Base-by-base conservation (phyloP, 371 early-diverging fungal genomes). In the Mortierella sp. region DNA sequence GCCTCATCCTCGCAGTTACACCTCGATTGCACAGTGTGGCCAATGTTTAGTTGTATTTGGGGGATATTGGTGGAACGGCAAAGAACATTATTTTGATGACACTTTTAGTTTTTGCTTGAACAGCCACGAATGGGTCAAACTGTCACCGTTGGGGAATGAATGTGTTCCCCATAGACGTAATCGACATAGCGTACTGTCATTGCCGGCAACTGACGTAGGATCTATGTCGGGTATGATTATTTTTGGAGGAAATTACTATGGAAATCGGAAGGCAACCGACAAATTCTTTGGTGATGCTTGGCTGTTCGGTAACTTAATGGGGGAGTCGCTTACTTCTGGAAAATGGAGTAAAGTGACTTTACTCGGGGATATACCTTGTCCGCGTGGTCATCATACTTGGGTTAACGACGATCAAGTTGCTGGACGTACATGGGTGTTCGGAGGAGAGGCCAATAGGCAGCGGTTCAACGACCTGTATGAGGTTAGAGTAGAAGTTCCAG, bases 401-500 rank as follows among this genome's bases (percentile, higher is more conserved):
- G 72, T 66, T 33, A 47, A 36, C 45, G 72, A 72, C 19, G 72
- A 72, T 62, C 72, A 72, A 67, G 67, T 62, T 33, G 61, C 62
- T 61, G 72, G 72, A 53, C 72, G 72, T 55, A 66, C 72, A 57
- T 72, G 72, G 72, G 66, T 72, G 72, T 72, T 72, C 62, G 72
- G 72, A 72, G 72, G 72, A 24, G 72, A 72, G 57, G 72, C 72
- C 62, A 22, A 72, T 32, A 72, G 72, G 45, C 50, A 72, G 61
- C 66, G 72, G 47, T 72, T 72, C 67, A 66, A 62, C 66, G 72
- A 72, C 57, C 48, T 72, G 67, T 72, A 62, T 61, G 72, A 72
- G 47, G 16, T 72, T 72, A 72, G 62, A 61, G 63, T 61, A 43
- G 66, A 32, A 47, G 62, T 55, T 43, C n/a, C 28, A 28, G 28